These are phyloP conservation scores for Zostera marina DNA, from an alignment of 116 monocot species.

Conservation along the genomic window DNA sequence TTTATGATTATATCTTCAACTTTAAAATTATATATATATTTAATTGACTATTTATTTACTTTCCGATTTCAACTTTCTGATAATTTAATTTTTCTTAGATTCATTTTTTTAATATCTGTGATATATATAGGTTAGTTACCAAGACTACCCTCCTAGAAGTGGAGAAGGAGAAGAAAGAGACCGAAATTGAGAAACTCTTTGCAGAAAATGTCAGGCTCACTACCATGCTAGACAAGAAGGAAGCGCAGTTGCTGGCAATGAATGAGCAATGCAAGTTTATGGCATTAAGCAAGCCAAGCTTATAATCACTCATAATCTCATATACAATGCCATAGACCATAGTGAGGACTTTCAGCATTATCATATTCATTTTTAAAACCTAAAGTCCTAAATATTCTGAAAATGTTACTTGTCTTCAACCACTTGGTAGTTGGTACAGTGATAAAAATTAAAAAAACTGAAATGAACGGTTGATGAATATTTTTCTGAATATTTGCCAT, in stretches of 20 bases:
- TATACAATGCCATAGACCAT: not conserved
- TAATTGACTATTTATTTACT: not conserved
- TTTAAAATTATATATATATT: not conserved
- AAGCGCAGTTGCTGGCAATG: slow-evolving; percentile 69
- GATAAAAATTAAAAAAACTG: no score
- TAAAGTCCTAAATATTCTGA: not conserved
- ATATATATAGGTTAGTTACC: slow-evolving; percentile 39
- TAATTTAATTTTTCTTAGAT: not conserved
- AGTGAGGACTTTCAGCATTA: slow-evolving; percentile 2
- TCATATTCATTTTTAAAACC: not conserved
- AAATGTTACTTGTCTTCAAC: not conserved
- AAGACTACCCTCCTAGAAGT: slow-evolving; percentile 54
- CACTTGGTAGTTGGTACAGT: no score
- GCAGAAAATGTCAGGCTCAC: slow-evolving; percentile 61
- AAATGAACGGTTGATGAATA: no score
- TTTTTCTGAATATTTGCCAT: no score
- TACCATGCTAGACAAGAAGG: slow-evolving; percentile 63
- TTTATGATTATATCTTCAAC: not conserved
- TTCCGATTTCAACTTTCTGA: not conserved
- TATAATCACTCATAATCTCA: slow-evolving; percentile 6
- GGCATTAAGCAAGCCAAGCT: slow-evolving; percentile 39
- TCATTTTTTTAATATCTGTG: not conserved
- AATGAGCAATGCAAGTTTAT: slow-evolving; percentile 96
- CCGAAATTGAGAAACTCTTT: slow-evolving; percentile 68
- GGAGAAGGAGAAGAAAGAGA: slow-evolving; percentile 68